A percentile compares a stretch with the other conserved stretches of the same genome.
phyloP scores from a whole-genome alignment of 2,329 filamentous ascomycete species.

The Xylariaceae sp. region DNA sequence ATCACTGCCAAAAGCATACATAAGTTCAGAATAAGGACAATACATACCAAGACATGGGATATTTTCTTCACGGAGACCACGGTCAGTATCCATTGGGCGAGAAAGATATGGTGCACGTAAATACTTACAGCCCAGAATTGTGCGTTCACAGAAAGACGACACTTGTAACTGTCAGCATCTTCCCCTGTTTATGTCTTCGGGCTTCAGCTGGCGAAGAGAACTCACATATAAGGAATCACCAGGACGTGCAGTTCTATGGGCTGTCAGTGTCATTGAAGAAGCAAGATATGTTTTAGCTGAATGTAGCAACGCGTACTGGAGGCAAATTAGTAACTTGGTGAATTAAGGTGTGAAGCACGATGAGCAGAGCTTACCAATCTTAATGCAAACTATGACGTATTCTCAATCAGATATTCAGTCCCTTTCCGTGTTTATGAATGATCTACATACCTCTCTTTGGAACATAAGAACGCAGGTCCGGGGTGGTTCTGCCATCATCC shows the following conservation, averaged over 20 bases:
- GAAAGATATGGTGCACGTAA: too few species aligned
- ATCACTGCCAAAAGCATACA: too few species aligned
- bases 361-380: too few species aligned
- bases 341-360: too few species aligned
- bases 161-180: constrained; percentile 32
- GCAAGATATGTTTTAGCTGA: too few species aligned
- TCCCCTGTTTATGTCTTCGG: background rate
- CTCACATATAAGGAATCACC: constrained; percentile 74
- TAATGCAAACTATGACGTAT: constrained; percentile 87
- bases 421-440: too few species aligned
- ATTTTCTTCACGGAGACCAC: constrained; percentile 42
- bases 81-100: too few species aligned
- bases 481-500: constrained; percentile 54
- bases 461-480: constrained; percentile 90
- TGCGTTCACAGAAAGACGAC: constrained; percentile 83
- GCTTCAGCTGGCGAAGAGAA: background rate
- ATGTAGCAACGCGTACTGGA: too few species aligned
- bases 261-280: too few species aligned
- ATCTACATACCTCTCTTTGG: too few species aligned
- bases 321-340: too few species aligned
- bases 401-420: too few species aligned
- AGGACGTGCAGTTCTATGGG: constrained; percentile 65
- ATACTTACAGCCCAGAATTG: constrained; percentile 97
- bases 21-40: background rate
- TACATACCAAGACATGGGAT: constrained; percentile 18